Evolutionary conservation across 805 yeast species (phyloP).

Genomic region (Myxozyma mucilagina): DNA sequence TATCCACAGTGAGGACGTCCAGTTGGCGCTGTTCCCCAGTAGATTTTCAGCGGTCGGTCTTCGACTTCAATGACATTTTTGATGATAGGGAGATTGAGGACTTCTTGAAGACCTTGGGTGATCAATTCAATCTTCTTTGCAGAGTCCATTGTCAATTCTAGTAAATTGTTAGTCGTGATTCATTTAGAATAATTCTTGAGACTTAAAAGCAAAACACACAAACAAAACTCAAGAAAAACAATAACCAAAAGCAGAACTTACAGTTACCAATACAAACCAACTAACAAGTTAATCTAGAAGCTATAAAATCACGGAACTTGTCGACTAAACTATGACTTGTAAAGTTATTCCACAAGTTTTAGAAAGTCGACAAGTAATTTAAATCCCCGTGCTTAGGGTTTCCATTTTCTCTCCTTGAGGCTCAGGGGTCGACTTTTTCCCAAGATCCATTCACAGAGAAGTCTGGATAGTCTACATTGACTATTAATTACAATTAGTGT

Average conservation of each 20-base stretch:
- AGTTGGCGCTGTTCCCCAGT: conserved; percentile 99
- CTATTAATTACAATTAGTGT: too few relatives aligned
- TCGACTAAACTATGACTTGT: too few relatives aligned
- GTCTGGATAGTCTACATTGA: too few relatives aligned
- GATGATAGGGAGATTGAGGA: conserved; percentile 82
- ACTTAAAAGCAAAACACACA: not conserved
- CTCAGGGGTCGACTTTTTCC: not conserved
- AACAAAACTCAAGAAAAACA: too few relatives aligned
- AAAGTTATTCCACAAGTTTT: too few relatives aligned
- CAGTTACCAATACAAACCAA: too few relatives aligned
- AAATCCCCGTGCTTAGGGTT: too few relatives aligned
- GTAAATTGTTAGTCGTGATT: not conserved
- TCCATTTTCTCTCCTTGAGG: not conserved
- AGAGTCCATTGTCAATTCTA: not conserved
- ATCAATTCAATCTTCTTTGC: conserved; percentile 46
- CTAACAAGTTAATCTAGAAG: too few relatives aligned
- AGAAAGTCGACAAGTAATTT: too few relatives aligned
- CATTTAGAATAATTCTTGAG: not conserved
- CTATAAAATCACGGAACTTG: too few relatives aligned
- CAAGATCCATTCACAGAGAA: too few relatives aligned
- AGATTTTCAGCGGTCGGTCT: conserved; percentile 77
- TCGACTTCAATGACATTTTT: conserved; percentile 77
- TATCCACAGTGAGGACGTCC: conserved; percentile 99
- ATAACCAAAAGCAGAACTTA: too few relatives aligned
- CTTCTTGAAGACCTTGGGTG: conserved; percentile 87